phyloP scores from a whole-genome alignment of 352 stramenopile genomes.

The Pythium pyrilobum region DNA sequence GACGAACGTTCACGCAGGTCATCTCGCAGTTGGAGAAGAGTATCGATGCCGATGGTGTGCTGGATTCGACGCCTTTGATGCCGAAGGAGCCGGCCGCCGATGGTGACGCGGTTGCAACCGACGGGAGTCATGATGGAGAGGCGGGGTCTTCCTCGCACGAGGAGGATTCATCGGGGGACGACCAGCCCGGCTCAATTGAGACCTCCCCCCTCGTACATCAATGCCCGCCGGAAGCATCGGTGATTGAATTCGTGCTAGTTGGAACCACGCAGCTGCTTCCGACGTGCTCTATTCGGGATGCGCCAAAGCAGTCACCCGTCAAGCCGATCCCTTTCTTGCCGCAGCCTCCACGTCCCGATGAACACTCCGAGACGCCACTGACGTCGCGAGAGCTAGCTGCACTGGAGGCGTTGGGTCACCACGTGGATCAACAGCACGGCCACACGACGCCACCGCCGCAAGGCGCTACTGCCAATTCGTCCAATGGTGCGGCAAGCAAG shows the following conservation, averaged over 20 bases:
- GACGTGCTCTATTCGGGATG: slow-evolving; percentile 2
- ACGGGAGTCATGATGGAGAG: background rate
- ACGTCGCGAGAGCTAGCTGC: slow-evolving; percentile 4
- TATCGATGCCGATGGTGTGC: slow-evolving; percentile 52
- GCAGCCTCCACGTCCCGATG: background rate
- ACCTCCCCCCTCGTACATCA: background rate
- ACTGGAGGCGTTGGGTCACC: slow-evolving; percentile 7
- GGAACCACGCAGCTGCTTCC: background rate
- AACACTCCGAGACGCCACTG: background rate
- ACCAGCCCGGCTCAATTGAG: background rate
- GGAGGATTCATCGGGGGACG: background rate
- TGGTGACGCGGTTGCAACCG: background rate
- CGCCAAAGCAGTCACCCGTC: slow-evolving; percentile 7
- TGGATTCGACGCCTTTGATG: slow-evolving; percentile 7
- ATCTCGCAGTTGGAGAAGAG: slow-evolving; percentile 82
- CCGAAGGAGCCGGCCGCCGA: background rate
- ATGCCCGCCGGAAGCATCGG: background rate
- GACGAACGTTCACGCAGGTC: slow-evolving; percentile 77
- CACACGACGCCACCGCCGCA: background rate
- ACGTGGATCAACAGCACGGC: slow-evolving; percentile 1
- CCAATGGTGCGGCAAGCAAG: background rate
- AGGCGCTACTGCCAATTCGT: background rate
- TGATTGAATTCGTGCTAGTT: background rate
- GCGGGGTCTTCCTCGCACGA: background rate
- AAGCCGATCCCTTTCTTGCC: slow-evolving; percentile 9